Conservation (phyloP, 106 monocot species). For the Narthecium ossifragum region DNA sequence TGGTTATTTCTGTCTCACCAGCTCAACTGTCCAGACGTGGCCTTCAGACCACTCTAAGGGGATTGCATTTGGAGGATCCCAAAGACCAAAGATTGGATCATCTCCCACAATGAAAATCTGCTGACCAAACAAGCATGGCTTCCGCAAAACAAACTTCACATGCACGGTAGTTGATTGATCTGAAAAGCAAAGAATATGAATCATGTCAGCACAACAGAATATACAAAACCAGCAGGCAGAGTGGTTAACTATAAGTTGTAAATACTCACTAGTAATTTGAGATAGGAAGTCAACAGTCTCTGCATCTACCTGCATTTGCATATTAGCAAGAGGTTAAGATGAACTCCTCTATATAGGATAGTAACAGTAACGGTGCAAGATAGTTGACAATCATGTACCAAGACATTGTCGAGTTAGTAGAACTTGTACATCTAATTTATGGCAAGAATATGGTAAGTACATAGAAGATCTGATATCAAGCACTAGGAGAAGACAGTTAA, state of each 20-base stretch:
- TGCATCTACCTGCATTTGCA: neutral
- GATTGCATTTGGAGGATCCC: constrained; percentile 48
- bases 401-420: no score
- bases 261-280: neutral
- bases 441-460: no score
- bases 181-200: constrained; percentile 5
- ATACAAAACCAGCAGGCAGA: neutral
- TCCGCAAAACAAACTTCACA: constrained; percentile 49
- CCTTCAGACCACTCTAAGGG: constrained; percentile 62
- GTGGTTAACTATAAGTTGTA: neutral
- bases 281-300: neutral
- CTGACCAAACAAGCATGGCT: constrained; percentile 57
- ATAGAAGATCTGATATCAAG: no score
- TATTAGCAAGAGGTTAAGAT: neutral
- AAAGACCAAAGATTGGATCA: constrained; percentile 38
- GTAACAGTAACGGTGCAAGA: no score
- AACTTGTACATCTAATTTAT: no score
- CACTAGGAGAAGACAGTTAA: no score
- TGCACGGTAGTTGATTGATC: constrained; percentile 30
- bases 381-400: no score
- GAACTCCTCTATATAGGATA: no score
- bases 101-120: constrained; percentile 49
- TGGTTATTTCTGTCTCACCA: constrained; percentile 20
- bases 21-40: constrained; percentile 50
- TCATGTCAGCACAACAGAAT: neutral